These are phyloP conservation scores for Trametes sp. DNA, from an alignment of 1,284 basidiomycete species.

Conservation along the genomic window DNA sequence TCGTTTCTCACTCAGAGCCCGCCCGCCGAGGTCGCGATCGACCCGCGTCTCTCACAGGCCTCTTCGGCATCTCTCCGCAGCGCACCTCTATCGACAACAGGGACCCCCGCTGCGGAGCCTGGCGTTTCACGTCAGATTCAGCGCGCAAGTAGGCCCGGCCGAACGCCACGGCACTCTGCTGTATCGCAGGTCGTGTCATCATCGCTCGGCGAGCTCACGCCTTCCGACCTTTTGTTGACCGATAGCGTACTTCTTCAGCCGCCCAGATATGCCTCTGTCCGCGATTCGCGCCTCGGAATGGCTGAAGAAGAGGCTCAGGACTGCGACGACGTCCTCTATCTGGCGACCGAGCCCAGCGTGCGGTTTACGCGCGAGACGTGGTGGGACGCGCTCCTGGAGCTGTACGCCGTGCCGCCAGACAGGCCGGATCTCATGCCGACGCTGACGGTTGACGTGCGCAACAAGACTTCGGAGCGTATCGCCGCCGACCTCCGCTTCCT, in stretches of 20 bases:
- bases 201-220: not conserved
- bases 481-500: constrained; percentile 65
- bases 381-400: constrained; percentile 33
- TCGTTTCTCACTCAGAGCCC: not conserved
- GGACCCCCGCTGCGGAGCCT: not conserved
- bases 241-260: not conserved
- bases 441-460: constrained; percentile 53
- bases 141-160: not conserved
- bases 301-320: not conserved
- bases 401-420: constrained; percentile 37
- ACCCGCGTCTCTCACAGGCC: not conserved
- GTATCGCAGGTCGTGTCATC: not conserved
- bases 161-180: not conserved
- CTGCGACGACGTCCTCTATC: constrained; percentile 31
- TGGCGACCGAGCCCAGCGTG: constrained; percentile 36
- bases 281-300: not conserved
- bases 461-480: constrained; percentile 52
- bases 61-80: not conserved
- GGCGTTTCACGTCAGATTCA: not conserved
- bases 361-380: constrained; percentile 31
- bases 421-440: constrained; percentile 9
- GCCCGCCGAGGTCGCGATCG: not conserved
- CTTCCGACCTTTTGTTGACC: not conserved
- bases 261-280: not conserved
- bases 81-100: not conserved